Evolutionary conservation across 108 stramenopile genomes (phyloP).

Genomic region (Cyclotella choctawhatcheeana): DNA sequence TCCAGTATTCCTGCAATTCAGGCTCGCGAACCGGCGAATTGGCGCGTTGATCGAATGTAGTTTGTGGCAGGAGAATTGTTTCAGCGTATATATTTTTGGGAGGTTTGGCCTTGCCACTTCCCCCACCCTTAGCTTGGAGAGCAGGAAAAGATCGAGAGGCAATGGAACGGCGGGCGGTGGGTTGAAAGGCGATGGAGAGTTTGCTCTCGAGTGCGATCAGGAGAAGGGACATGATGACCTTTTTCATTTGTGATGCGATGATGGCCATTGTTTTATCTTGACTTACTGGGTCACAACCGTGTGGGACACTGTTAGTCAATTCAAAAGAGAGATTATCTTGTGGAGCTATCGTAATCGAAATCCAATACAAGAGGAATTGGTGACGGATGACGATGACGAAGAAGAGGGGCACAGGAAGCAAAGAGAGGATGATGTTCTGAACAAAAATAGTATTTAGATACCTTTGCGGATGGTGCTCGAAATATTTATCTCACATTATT

Average conservation of each 20-base stretch:
- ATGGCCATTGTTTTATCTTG: slow-evolving; percentile 52
- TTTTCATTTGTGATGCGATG: slow-evolving; percentile 34
- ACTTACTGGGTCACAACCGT: too few relatives aligned
- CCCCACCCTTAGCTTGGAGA: slow-evolving; percentile 2
- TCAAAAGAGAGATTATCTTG: too few relatives aligned
- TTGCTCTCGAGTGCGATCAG: slow-evolving; percentile 45
- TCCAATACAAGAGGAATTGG: too few relatives aligned
- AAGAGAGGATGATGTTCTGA: too few relatives aligned
- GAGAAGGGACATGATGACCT: slow-evolving; percentile 50
- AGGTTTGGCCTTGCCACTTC: slow-evolving; percentile 56
- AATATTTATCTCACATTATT: too few relatives aligned
- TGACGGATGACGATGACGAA: too few relatives aligned
- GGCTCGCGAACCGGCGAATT: slow-evolving; percentile 94
- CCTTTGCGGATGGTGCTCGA: too few relatives aligned
- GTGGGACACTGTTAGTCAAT: too few relatives aligned
- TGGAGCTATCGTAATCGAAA: too few relatives aligned
- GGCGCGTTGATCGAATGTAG: slow-evolving; percentile 93
- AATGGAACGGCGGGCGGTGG: slow-evolving; percentile 13
- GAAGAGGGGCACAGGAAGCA: too few relatives aligned
- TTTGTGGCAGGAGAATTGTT: slow-evolving; percentile 93
- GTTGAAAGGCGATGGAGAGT: slow-evolving; percentile 29
- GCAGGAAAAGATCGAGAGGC: neutral
- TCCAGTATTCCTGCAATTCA: slow-evolving; percentile 90
- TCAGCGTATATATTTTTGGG: slow-evolving; percentile 88
- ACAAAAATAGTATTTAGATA: too few relatives aligned